Base-by-base conservation (phyloP, 75 land plant genomes). In the Pseudotsuga menziesii region DNA sequence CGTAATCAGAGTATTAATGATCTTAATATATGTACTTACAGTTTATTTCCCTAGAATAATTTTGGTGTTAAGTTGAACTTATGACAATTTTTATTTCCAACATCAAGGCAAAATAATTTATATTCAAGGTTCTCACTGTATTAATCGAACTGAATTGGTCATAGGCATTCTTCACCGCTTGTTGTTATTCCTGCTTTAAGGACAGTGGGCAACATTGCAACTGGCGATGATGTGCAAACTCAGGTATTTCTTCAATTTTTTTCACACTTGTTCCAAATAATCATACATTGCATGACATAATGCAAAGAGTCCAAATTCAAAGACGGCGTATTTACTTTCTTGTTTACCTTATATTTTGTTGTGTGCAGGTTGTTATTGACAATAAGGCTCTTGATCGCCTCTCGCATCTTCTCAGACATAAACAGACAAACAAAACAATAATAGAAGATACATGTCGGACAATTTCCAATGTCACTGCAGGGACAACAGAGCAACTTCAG, bases 181-280 rank as follows among this genome's bases (percentile, higher is more conserved):
- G 93, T 91, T 39, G 83, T 86, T 58, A 83, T 87, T 63, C 93
- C 85, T 22, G 89, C 89, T 26, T 57, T 88, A 22, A 72, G 83
- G 13, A 83, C 88, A 17, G 85, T 88, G 3, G 89, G 89, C 22
- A 88, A 88, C 82, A 92, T 92, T 78, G 93, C 88, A 14, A 91
- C 88, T 44, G 95, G 95, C 44, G 91, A 92, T 79, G 93, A 88
- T 77, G 52, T 77, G n/a, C 94, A 92, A 62, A 92, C 93, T 72
- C 93, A 90, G 93, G 94, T 32, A 73, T 44, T 4, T 6, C 48
- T 6, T 6, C 57, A 7, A 27, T 27, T 11, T 52, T 8, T 39
- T 8, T 20, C n/a, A 11, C 3, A 4, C 36, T 39, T 20, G 20
- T 69, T 6, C n/a, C 16, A 7, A 20, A 44, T 8, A 44, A 44